Percentiles rank a stretch among this genome's conserved stretches.
phyloP scores from a whole-genome alignment of 257 asterid genomes.

The Vinca minor region DNA sequence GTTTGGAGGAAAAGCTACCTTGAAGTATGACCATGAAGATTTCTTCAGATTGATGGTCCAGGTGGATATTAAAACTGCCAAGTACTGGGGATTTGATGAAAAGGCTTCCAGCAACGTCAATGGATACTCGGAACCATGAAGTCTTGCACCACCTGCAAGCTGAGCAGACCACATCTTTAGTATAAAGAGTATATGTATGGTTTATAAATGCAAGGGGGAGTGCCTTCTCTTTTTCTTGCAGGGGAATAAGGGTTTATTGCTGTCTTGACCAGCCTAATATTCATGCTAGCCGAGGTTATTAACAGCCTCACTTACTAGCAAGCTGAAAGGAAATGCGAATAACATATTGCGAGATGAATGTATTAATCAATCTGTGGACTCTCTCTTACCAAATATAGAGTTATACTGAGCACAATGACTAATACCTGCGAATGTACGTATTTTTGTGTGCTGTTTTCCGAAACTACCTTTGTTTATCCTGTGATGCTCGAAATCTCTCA shows the following conservation, averaged over 20 bases:
- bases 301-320: neutral
- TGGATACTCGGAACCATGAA: slow-evolving; percentile 12
- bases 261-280: too few relatives aligned
- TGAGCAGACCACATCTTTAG: slow-evolving; percentile 7
- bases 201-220: neutral
- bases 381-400: neutral
- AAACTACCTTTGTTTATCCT: too few relatives aligned
- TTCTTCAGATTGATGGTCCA: slow-evolving; percentile 65
- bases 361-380: neutral
- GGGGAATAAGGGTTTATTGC: neutral
- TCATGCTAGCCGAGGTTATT: too few relatives aligned
- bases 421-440: too few relatives aligned
- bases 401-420: too few relatives aligned
- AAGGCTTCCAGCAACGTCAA: slow-evolving; percentile 6
- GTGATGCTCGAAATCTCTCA: too few relatives aligned
- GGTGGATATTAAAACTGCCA: slow-evolving; percentile 63
- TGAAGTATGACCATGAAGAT: slow-evolving; percentile 64
- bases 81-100: slow-evolving; percentile 49
- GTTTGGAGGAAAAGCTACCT: slow-evolving; percentile 73
- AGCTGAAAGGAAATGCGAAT: neutral
- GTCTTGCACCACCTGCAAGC: slow-evolving; percentile 31
- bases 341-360: neutral
- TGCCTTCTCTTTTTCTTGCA: neutral
- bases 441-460: too few relatives aligned
- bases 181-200: too few relatives aligned